Evolutionary conservation across 345 rosid genomes (phyloP).

Genomic region (Dipteronia dyeriana): DNA sequence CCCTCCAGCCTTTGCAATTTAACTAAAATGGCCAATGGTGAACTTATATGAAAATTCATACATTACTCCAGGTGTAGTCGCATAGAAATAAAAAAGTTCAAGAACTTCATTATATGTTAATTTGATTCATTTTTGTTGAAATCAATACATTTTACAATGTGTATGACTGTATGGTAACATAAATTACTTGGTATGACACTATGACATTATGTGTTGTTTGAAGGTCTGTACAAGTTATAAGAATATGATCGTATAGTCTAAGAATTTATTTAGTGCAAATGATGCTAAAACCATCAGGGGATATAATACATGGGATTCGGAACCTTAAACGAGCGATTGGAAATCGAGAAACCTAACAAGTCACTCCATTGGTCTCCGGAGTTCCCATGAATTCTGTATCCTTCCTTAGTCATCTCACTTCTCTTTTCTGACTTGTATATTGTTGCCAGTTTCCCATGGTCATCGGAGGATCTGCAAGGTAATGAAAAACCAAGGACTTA

Average conservation of each 20-base stretch:
- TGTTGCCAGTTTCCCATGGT: constrained; percentile 58
- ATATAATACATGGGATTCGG: constrained; percentile 91
- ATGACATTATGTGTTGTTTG: background rate
- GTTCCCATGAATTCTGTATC: constrained; percentile 77
- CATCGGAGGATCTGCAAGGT: constrained; percentile 52
- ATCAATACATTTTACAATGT: background rate
- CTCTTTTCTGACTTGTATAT: constrained; percentile 80
- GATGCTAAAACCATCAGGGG: constrained; percentile 32
- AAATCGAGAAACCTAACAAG: constrained; percentile 61
- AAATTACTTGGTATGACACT: background rate
- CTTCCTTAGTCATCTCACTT: constrained; percentile 67
- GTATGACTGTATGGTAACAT: constrained; percentile 1
- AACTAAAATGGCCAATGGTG: no score
- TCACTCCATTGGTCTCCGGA: constrained; percentile 98
- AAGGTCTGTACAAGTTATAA: constrained; percentile 18
- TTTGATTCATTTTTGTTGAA: background rate
- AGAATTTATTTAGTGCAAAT: background rate
- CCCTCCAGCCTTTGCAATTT: no score
- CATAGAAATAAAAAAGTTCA: background rate
- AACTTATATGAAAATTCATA: background rate
- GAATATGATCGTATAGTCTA: background rate
- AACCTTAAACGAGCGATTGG: constrained; percentile 77
- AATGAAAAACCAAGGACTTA: background rate
- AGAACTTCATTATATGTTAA: background rate
- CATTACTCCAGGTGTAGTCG: background rate